A percentile compares a stretch with the other conserved stretches of the same genome.
Conservation (phyloP, 2,329 filamentous ascomycete species). For the Byssochlamys sp. region DNA sequence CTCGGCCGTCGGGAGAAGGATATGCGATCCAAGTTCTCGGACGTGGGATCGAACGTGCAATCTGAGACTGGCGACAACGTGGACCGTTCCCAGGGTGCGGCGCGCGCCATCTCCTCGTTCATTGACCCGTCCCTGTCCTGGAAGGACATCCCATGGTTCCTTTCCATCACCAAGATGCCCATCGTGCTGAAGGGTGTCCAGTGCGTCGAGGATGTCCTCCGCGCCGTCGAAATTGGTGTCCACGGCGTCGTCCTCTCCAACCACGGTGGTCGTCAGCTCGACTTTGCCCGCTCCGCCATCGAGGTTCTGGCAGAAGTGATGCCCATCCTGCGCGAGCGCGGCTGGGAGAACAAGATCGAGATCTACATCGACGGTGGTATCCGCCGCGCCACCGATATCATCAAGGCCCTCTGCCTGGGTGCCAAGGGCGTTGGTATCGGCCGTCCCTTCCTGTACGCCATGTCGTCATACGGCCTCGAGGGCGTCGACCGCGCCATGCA, state of each 20-base stretch:
- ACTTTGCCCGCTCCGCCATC: conserved; percentile 78
- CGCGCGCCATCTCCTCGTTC: conserved; percentile 87
- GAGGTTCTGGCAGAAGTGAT: conserved; percentile 90
- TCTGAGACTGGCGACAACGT: conserved; percentile 52
- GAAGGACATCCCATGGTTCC: conserved; percentile 92
- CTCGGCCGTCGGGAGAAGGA: conserved; percentile 93
- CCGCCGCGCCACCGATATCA: conserved; percentile 80
- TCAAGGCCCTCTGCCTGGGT: conserved; percentile 88
- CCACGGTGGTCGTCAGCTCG: conserved; percentile 88
- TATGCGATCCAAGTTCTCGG: conserved; percentile 86
- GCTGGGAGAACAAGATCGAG: conserved; percentile 68
- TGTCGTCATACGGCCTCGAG: conserved; percentile 78
- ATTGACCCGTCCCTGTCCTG: conserved; percentile 91
- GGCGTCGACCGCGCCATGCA: conserved; percentile 91
- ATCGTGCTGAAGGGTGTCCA: conserved; percentile 96
- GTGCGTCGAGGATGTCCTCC: conserved; percentile 85
- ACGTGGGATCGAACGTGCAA: conserved; percentile 76
- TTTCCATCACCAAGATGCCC: conserved; percentile 81
- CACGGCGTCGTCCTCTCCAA: conserved; percentile 91
- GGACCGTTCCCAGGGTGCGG: conserved; percentile 83
- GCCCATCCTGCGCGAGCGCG: conserved; percentile 67
- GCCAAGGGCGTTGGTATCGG: conserved; percentile 90
- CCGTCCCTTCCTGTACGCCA: conserved; percentile 87
- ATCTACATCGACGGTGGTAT: conserved; percentile 87
- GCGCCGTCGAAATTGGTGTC: conserved; percentile 70